Evolutionary conservation across 2,329 filamentous ascomycete genomes (phyloP).

Genomic region (Neonectria neomacrospora): DNA sequence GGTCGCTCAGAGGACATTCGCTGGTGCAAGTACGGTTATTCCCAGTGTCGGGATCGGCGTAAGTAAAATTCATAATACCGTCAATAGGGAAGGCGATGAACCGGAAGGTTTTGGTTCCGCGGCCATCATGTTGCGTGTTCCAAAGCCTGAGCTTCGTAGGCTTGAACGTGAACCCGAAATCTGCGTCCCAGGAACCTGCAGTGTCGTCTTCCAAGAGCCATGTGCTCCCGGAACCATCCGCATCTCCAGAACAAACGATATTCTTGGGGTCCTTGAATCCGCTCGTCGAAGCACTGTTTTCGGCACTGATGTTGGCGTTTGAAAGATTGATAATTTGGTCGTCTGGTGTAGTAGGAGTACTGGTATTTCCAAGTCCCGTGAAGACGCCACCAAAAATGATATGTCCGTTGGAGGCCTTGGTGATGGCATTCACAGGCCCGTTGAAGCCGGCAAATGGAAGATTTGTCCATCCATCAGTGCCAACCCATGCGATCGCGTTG

Average conservation of each 20-base stretch:
- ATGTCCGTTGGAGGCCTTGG: conserved; percentile 81
- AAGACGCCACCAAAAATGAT: conserved; percentile 94
- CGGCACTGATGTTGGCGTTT: conserved; percentile 77
- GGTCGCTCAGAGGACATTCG: conserved; percentile 83
- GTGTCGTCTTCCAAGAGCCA: conserved; percentile 81
- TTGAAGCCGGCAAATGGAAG: conserved; percentile 95
- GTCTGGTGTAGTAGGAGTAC: conserved; percentile 72
- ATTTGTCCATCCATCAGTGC: conserved; percentile 76
- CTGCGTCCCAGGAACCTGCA: conserved; percentile 84
- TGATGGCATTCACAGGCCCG: conserved; percentile 87
- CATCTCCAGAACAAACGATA: conserved; percentile 79
- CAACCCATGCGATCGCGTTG: conserved; percentile 88
- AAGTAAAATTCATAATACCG: conserved; percentile 97
- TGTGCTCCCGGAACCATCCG: conserved; percentile 77
- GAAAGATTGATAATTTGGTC: conserved; percentile 86
- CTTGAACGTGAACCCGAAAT: conserved; percentile 84
- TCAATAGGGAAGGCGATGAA: conserved; percentile 86
- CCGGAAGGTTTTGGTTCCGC: conserved; percentile 88
- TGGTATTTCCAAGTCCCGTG: conserved; percentile 85
- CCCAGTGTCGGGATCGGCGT: conserved; percentile 78
- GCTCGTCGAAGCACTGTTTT: conserved; percentile 67
- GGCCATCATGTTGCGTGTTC: conserved; percentile 86
- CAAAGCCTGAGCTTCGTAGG: conserved; percentile 89
- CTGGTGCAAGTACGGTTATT: conserved; percentile 79
- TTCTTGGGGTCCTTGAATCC: conserved; percentile 82